These are phyloP conservation scores for Globisporangium echinulatum DNA, from an alignment of 352 stramenopile genomes.

Conservation along the genomic window DNA sequence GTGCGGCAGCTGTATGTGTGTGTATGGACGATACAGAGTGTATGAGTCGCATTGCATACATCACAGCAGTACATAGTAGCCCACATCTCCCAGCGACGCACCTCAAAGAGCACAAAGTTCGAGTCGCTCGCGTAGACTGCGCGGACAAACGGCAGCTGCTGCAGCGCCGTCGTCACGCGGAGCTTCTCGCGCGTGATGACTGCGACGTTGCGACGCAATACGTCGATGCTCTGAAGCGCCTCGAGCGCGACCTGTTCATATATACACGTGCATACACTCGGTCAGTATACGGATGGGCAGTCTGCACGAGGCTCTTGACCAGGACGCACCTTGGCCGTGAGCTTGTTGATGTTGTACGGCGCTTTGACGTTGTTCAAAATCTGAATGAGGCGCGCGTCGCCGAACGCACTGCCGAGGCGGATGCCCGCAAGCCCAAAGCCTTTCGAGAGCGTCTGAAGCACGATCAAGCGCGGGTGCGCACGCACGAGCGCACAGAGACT, in stretches of 20 bases:
- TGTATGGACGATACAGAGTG: not conserved
- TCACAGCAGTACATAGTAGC: not conserved
- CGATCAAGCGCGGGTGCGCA: constrained; percentile 92
- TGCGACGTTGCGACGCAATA: constrained; percentile 53
- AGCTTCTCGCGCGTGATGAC: constrained; percentile 82
- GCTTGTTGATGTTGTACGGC: constrained; percentile 98
- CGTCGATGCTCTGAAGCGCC: constrained; percentile 48
- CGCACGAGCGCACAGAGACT: constrained; percentile 87
- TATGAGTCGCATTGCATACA: not conserved
- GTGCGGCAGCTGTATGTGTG: constrained; percentile 55
- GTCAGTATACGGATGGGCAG: no score
- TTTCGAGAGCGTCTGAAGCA: constrained; percentile 98
- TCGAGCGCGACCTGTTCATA: constrained; percentile 42
- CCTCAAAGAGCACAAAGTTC: constrained; percentile 97
- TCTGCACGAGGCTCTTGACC: no score
- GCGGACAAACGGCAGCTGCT: constrained; percentile 89
- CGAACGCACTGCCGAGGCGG: constrained; percentile 90
- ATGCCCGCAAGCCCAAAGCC: constrained; percentile 97
- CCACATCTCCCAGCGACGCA: constrained; percentile 19
- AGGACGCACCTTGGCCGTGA: constrained; percentile 78
- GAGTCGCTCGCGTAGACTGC: constrained; percentile 93
- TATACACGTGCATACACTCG: not conserved
- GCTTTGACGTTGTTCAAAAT: constrained; percentile 99
- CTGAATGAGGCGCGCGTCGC: constrained; percentile 90
- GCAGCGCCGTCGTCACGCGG: constrained; percentile 75